These are phyloP conservation scores for Fusarium falciforme DNA, from an alignment of 2,329 filamentous ascomycete species.

Conservation along the genomic window DNA sequence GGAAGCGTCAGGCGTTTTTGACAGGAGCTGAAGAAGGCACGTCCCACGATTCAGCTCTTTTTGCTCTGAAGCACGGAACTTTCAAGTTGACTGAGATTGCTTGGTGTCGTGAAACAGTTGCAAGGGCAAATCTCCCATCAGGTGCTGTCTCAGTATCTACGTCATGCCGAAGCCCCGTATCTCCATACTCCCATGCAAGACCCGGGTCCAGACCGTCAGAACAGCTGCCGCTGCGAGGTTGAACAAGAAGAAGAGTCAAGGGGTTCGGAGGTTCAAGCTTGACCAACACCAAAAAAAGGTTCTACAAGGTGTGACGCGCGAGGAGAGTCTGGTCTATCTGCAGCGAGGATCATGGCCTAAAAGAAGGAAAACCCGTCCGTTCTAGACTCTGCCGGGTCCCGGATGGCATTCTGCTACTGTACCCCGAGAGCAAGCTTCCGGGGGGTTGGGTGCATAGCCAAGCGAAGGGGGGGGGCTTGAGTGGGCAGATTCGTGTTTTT, in stretches of 20 bases:
- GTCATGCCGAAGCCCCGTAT: slow-evolving; percentile 33
- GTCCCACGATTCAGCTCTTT: slow-evolving; percentile 24
- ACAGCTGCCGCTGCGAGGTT: neutral
- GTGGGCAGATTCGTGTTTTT: slow-evolving; percentile 8
- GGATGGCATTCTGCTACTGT: neutral
- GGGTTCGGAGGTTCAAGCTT: neutral
- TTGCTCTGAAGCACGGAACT: slow-evolving; percentile 18
- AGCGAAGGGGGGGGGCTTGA: neutral
- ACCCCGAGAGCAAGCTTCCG: neutral
- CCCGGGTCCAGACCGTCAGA: slow-evolving; percentile 16
- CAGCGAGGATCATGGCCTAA: neutral
- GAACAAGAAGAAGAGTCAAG: neutral
- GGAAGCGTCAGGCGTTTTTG: slow-evolving; percentile 15
- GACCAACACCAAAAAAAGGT: neutral
- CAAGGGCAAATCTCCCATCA: slow-evolving; percentile 1
- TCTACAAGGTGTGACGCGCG: neutral
- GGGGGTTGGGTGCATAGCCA: neutral
- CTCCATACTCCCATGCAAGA: slow-evolving; percentile 14
- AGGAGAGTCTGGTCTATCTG: neutral
- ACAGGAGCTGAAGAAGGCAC: slow-evolving; percentile 9
- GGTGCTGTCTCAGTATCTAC: slow-evolving; percentile 24
- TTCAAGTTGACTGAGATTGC: neutral
- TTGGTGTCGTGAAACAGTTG: slow-evolving; percentile 21
- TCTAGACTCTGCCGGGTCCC: slow-evolving; percentile 20
- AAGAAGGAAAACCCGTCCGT: slow-evolving; percentile 2